Evolutionary conservation across 192 early-diverging fungal species (phyloP).

Genomic region (Coemansia sp.): DNA sequence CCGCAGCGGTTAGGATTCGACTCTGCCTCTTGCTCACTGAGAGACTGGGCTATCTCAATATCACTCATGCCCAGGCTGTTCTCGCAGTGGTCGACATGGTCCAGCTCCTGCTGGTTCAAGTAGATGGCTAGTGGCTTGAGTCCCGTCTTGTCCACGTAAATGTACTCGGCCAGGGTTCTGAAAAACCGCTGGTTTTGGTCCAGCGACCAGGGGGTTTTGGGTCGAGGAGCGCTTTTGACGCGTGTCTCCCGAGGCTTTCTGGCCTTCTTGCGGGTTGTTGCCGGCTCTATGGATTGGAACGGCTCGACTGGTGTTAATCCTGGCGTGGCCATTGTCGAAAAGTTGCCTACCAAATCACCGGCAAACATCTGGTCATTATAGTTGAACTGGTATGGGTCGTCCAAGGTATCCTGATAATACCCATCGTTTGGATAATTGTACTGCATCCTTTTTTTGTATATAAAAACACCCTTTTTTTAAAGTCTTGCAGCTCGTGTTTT

Average conservation of each 20-base stretch:
- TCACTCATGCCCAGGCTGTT: constrained; percentile 16
- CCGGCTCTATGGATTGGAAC: neutral
- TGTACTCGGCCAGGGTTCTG: constrained; percentile 48
- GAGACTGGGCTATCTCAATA: constrained; percentile 21
- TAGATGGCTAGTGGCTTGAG: constrained; percentile 45
- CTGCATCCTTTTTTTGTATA: constrained; percentile 5
- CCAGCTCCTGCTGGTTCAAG: constrained; percentile 32
- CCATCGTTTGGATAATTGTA: constrained; percentile 8
- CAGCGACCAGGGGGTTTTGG: constrained; percentile 41
- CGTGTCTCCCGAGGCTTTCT: neutral
- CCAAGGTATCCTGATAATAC: neutral
- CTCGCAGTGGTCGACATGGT: constrained; percentile 37
- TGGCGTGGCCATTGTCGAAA: neutral
- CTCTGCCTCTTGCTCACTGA: constrained; percentile 25
- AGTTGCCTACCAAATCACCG: neutral
- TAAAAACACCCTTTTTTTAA: neutral
- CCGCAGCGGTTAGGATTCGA: constrained; percentile 23
- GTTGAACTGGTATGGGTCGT: constrained; percentile 4
- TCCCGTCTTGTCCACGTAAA: constrained; percentile 38
- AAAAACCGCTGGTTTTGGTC: constrained; percentile 36
- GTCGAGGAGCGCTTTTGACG: constrained; percentile 4
- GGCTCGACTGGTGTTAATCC: neutral
- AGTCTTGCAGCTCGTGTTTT: no score
- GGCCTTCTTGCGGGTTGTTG: neutral
- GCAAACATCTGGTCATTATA: neutral